Base-by-base conservation (phyloP, 1,139 yeast species). In the Hansenula anomala region DNA sequence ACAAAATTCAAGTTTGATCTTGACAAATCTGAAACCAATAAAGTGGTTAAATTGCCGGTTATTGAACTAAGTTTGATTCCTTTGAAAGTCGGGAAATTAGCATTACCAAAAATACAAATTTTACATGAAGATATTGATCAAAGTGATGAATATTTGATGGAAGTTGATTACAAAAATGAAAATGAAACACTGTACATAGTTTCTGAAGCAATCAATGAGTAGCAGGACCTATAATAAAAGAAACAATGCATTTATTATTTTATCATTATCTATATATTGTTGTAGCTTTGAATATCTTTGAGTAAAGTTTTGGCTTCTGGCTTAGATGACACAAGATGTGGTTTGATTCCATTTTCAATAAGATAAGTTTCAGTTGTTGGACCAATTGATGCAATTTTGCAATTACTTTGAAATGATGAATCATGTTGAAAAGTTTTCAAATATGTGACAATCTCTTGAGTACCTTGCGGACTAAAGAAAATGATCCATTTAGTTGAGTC, bases 381-480 rank as follows among this genome's bases (percentile, higher is more conserved):
- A 0, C 98, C 98, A 44, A 92, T 92, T 6, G 90, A 78, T 0
- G 95, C 97, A 16, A 89, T 66, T 39, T 69, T 71, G 36, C 69
- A 60, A 1, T 49, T 44, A 2, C 49, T 41, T 7, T 43, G 32
- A 3, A 36, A 30, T 6, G 34, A 22, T 30, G 47, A 43, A 1
- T 48, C 46, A 10, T 44, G 45, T 25, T 46, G 41, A 4, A 49
- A 27, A 4, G 48, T 40, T 33, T 58, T 61, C 33, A 81, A 48
- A 46, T 67, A 66, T 12, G 71, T 63, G 3, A 85, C 74, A 8
- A 86, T 80, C 1, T 61, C 66, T 31, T 72, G 74, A 0, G 95
- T 83, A 0, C 96, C 96, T 48, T 92, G 95, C 0, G 97, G 95
- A 47, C 97, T 87, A 60, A 90, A 92, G 46, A 92, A 85, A 0